Conservation (phyloP, 441 rosid genomes). For the Corymbia citriodora region DNA sequence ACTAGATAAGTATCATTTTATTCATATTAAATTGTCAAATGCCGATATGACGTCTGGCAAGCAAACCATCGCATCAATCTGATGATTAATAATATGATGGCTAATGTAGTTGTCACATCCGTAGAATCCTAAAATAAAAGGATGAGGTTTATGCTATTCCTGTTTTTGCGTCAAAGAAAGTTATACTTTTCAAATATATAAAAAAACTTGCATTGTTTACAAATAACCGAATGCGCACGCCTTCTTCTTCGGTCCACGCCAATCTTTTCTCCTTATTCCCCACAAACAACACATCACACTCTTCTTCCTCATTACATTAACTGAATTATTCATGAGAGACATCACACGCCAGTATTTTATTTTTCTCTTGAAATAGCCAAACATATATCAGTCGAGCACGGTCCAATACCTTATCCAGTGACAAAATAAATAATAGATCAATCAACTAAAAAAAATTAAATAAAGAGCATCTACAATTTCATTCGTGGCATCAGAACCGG, state of each 20-base stretch:
- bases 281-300: not conserved
- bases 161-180: not conserved
- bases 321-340: not conserved
- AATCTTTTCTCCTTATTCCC: not conserved
- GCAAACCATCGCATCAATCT: not conserved
- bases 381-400: not conserved
- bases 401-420: not conserved
- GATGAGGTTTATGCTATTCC: not conserved
- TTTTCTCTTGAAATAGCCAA: not conserved
- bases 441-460: not conserved
- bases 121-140: not conserved
- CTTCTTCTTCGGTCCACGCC: not conserved
- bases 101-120: not conserved
- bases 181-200: not conserved
- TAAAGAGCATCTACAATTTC: not conserved
- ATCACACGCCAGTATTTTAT: not conserved
- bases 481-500: not conserved
- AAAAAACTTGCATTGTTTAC: not conserved
- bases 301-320: not conserved
- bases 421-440: not conserved
- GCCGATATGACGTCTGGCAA: not conserved
- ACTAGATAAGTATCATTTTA: not conserved
- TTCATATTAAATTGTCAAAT: not conserved
- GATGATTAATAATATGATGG: not conserved
- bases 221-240: not conserved